Evolutionary conservation across 73 alveolate genomes (phyloP).

Genomic region (Symbiodinium pilosum): DNA sequence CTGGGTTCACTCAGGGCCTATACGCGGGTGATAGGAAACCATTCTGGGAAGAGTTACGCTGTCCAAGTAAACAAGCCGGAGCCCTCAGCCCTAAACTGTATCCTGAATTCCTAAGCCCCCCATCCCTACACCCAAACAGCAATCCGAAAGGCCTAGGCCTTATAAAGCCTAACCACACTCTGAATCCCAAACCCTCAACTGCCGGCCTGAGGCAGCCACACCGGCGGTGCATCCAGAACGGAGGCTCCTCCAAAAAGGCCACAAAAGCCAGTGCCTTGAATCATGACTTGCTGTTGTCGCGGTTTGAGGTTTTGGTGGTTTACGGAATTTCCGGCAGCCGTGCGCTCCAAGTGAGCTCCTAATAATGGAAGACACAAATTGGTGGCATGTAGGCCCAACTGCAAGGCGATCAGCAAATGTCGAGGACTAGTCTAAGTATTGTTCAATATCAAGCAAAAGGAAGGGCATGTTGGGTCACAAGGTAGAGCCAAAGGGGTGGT

Average conservation of each 20-base stretch:
- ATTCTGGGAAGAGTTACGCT: too few species aligned
- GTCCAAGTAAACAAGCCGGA: neutral
- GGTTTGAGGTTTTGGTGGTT: neutral
- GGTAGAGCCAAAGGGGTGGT: too few species aligned
- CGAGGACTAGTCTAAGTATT: too few species aligned
- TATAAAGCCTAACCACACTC: neutral
- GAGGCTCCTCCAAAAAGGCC: constrained; percentile 57
- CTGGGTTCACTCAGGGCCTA: too few species aligned
- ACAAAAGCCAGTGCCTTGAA: constrained; percentile 26
- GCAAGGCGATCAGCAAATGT: too few species aligned
- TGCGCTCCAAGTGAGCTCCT: too few species aligned
- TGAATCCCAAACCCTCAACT: neutral
- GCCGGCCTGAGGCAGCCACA: constrained; percentile 61
- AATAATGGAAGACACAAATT: too few species aligned
- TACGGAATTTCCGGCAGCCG: too few species aligned
- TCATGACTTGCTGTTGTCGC: neutral
- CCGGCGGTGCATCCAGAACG: constrained; percentile 70
- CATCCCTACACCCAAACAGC: neutral
- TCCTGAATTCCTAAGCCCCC: neutral
- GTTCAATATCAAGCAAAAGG: too few species aligned
- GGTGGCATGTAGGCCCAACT: too few species aligned
- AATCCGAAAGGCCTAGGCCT: neutral
- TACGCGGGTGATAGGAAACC: too few species aligned
- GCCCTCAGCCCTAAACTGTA: neutral
- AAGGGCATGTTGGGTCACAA: too few species aligned